Base-by-base conservation (phyloP, 176 grass and related monocot genomes). In the Chrysopogon serrulatus region DNA sequence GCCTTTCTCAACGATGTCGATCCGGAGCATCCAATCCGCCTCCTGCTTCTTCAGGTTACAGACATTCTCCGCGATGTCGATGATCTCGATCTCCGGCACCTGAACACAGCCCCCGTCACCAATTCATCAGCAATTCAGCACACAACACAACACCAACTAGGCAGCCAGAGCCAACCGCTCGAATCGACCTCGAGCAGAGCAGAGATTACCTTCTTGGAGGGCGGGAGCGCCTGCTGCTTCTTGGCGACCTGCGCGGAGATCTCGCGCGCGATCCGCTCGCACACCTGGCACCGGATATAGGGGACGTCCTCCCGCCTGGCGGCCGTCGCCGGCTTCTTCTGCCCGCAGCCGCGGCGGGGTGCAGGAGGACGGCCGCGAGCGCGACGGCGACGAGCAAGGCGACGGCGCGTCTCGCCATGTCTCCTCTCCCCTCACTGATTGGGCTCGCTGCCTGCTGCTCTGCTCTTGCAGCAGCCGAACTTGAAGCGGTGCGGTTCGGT, bases 1-100 rank as follows among this genome's bases (percentile, higher is more conserved):
- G 56, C 92, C 96, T 44, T 95, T 95, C 86, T 98, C 92, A 39
- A 93, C 85, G 71, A 98, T 95, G 43, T 98, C 96, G 79, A 98
- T 98, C 79, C 88, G 88, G 28, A 93, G 90, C 73, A 95, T 92
- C 96, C 96, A 95, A 80, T 98, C 95, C 12, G 96, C 92, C 87
- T 98, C 86, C 86, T 95, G 92, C 91, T 98, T 98, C 93, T 98
- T 98, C 33, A 98, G 53, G 84, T 95, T 98, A 66, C 96, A 98
- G n/a, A 98, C 87, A 83, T 95, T 98, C 91, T 98, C 96, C 24
- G 90, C 88, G 88, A 95, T 95, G 76, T 98, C 95, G 69, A 98
- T 98, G 85, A 95, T 95, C 87, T 98, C 88, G 80, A 95, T 91
- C 85, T 98, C 95, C 41, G 92, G 90, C 47, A 98, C 89, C 95